A percentile compares a stretch with the other conserved stretches of the same genome.
phyloP scores from a whole-genome alignment of 169 alveolate genomes.

The Cryptosporidium tyzzeri region DNA sequence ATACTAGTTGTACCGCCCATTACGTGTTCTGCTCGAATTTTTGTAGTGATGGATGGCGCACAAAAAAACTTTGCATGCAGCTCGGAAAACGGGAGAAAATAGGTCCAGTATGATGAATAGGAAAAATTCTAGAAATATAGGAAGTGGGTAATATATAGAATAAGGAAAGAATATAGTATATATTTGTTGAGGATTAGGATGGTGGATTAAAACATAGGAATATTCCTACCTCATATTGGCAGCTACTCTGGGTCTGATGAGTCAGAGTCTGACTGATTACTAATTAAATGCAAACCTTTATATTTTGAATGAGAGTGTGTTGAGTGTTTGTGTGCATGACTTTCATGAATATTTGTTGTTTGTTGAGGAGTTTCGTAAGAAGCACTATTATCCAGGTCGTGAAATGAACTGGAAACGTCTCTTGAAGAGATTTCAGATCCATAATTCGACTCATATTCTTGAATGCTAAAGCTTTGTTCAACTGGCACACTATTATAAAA shows the following conservation, averaged over 20 bases:
- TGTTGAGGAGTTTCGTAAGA: neutral
- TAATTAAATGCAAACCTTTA: constrained; percentile 48
- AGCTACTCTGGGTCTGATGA: constrained; percentile 5
- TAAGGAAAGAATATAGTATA: too few species aligned
- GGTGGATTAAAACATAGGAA: neutral
- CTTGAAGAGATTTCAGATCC: neutral
- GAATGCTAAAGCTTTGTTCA: constrained; percentile 12
- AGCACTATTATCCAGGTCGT: neutral
- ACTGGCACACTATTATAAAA: neutral
- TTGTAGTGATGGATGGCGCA: neutral
- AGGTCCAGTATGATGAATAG: neutral
- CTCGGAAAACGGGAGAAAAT: neutral
- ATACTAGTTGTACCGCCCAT: neutral
- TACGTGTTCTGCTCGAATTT: neutral
- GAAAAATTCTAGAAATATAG: neutral
- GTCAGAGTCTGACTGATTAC: constrained; percentile 32
- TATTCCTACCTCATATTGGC: neutral
- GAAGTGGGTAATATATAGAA: too few species aligned
- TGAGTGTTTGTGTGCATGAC: neutral
- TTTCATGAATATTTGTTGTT: neutral
- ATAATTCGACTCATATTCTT: neutral
- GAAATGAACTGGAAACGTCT: neutral
- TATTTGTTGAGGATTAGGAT: neutral
- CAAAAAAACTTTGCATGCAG: neutral
- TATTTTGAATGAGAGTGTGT: constrained; percentile 25